Percentiles rank a stretch among this genome's conserved stretches.
Conservation (phyloP, 164 flowering plant species). For the Stephania cephalantha region DNA sequence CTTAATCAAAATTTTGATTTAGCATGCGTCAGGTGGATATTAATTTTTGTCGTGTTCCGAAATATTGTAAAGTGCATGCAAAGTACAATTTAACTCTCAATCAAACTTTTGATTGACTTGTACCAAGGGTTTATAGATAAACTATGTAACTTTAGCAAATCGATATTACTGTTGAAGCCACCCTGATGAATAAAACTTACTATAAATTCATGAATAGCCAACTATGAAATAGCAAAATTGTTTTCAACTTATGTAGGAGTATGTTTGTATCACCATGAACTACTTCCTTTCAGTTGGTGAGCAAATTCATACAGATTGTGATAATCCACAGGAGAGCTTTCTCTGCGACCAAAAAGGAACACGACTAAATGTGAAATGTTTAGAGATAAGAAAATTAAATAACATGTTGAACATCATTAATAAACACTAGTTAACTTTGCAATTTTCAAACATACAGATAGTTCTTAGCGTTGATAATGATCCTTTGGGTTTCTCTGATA, state of each 20-base stretch:
- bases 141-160: neutral
- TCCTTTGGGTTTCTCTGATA: neutral
- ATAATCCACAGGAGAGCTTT: neutral
- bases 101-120: neutral
- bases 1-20: neutral
- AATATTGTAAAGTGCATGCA: neutral
- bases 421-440: neutral
- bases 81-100: neutral
- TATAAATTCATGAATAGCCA: neutral
- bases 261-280: conserved; percentile 9
- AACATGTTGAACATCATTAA: no score
- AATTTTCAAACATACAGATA: conserved; percentile 7
- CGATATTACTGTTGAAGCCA: neutral
- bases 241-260: neutral
- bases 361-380: neutral
- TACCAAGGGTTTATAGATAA: neutral
- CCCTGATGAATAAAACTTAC: no score
- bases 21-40: neutral
- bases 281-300: conserved; percentile 15
- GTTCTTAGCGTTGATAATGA: neutral
- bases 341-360: neutral
- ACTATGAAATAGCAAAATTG: neutral
- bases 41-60: neutral
- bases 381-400: neutral
- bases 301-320: neutral